Evolutionary conservation across 1,139 yeast genomes (phyloP), one percentile per base, ranked within the genome.

Genomic region (Suhomyces taliae): DNA sequence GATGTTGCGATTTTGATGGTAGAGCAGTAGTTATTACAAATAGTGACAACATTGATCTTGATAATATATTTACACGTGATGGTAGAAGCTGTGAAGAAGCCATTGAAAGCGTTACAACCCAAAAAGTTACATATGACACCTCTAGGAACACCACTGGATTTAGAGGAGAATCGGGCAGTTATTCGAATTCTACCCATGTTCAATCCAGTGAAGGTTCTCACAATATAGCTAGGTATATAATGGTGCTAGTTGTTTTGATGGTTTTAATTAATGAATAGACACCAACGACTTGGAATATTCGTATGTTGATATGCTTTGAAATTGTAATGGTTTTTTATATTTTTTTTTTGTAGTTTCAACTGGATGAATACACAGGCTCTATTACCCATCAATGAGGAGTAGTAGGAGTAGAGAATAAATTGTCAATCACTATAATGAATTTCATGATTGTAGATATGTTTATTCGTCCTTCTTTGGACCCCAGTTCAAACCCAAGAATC

Each of bases 401-500:
- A 19, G 24, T 4, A 19, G 24, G 4, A 19, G 4, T 19, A 19
- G 24, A 4, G 24, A 19, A 19, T 19, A 19, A 4, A 19, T 19
- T 19, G 24, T 19, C 24, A 19, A 19, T 19, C 24, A 19, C 3
- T 19, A 19, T 2, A 19, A 19, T 19, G 24, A 19, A 19, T 19
- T 19, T 19, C 24, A 19, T 19, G 24, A 19, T 19, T 19, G 24
- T 19, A 19, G 24, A 19, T 19, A 3, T 4, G 4, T 7, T 29
- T 46, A 53, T 45, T 68, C 73, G 44, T 81, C 81, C 55, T 79
- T 80, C 64, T 81, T 85, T 24, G 90, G 86, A 1, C 96, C 96
- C 96, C 96, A 89, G 57, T 83, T 85, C 40, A 88, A 82, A 12
- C 95, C 95, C 53, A 88, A 73, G 60, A 88, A 87, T 1, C 93